phyloP scores from a whole-genome alignment of 2,329 filamentous ascomycete genomes.

The Orbilia ellipsospora region DNA sequence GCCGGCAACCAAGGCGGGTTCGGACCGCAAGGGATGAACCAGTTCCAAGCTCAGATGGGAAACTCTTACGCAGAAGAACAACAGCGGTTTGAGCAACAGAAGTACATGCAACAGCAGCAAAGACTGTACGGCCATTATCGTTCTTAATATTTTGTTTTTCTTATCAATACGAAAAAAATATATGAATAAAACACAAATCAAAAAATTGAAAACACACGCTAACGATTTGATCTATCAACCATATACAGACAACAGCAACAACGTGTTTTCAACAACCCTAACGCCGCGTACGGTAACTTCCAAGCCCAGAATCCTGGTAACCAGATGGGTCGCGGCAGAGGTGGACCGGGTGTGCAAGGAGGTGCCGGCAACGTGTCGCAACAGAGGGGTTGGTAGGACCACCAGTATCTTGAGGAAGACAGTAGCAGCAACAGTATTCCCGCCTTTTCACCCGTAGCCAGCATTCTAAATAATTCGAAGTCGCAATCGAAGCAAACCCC shows the following conservation, averaged over 20 bases:
- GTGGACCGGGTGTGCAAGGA: conserved; percentile 47
- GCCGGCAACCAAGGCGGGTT: conserved; percentile 41
- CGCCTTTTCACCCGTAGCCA: conserved; percentile 26
- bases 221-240: conserved; percentile 23
- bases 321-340: conserved; percentile 51
- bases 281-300: conserved; percentile 50
- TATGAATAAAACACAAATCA: not conserved
- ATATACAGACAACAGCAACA: conserved; percentile 41
- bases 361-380: conserved; percentile 52
- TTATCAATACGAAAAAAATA: conserved; percentile 19
- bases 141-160: conserved; percentile 44
- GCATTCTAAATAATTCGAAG: conserved; percentile 19
- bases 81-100: conserved; percentile 53
- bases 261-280: conserved; percentile 44
- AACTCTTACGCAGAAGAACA: conserved; percentile 50
- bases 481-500: conserved; percentile 11
- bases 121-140: conserved; percentile 55
- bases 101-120: conserved; percentile 55
- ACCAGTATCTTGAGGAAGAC: conserved; percentile 45
- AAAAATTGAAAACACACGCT: conserved; percentile 10
- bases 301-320: conserved; percentile 42
- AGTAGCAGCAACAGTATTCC: conserved; percentile 28
- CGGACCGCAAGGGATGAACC: conserved; percentile 44
- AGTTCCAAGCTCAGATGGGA: conserved; percentile 30
- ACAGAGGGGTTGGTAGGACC: conserved; percentile 55